Evolutionary conservation across 768 basidiomycete genomes (phyloP).

Genomic region (Tubosaeta sp.): DNA sequence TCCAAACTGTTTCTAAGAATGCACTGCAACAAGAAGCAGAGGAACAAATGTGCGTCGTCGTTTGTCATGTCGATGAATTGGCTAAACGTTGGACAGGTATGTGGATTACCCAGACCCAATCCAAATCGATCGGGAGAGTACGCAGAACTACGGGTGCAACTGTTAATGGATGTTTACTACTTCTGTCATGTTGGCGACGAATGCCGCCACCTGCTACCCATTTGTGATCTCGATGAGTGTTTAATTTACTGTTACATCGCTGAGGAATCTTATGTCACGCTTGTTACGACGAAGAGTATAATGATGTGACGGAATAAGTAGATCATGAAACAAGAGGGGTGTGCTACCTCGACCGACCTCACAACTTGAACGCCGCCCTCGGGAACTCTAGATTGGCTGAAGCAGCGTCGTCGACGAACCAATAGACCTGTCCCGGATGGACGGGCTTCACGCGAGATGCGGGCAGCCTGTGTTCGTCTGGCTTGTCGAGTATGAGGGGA

Average conservation of each 20-base stretch:
- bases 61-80: conserved; percentile 8
- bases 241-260: conserved; percentile 27
- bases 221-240: conserved; percentile 31
- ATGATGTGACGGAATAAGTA: conserved; percentile 15
- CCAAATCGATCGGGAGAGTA: conserved; percentile 89
- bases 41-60: conserved; percentile 73
- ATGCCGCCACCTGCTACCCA: conserved; percentile 29
- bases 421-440: conserved; percentile 81
- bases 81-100: conserved; percentile 55
- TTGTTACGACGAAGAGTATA: conserved; percentile 7
- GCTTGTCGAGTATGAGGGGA: conserved; percentile 67
- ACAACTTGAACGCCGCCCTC: conserved; percentile 56
- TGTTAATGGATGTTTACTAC: conserved; percentile 49
- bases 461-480: conserved; percentile 69
- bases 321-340: conserved; percentile 20
- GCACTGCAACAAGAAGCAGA: conserved; percentile 97
- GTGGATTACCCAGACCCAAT: conserved; percentile 99
- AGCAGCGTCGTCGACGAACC: conserved; percentile 93
- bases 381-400: conserved; percentile 56
- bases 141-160: conserved; percentile 89
- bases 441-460: conserved; percentile 76
- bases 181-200: conserved; percentile 23
- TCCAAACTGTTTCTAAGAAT: conserved; percentile 99
- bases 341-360: conserved; percentile 6
- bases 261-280: conserved; percentile 23